Percentiles rank a stretch among this genome's conserved stretches.
phyloP scores from a whole-genome alignment of 1,284 basidiomycete species.

The Ceratobasidium sp. region DNA sequence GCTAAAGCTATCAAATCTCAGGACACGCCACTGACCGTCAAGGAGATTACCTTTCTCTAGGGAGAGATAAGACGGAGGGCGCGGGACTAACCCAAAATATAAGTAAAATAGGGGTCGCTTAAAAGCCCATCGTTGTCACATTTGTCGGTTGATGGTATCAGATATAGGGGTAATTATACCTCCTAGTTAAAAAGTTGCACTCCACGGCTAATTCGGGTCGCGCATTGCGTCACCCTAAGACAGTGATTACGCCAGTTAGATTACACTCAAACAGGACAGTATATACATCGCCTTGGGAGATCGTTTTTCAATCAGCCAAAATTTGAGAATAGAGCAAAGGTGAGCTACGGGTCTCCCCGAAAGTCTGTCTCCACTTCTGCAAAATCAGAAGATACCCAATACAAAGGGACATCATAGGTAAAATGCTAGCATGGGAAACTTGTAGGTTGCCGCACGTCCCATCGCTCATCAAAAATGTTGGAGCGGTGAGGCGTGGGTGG shows the following conservation, averaged over 20 bases:
- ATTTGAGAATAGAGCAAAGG: conserved; percentile 73
- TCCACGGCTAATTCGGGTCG: conserved; percentile 79
- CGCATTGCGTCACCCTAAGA: conserved; percentile 77
- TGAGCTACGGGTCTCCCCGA: conserved; percentile 74
- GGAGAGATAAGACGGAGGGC: conserved; percentile 79
- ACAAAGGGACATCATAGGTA: no score
- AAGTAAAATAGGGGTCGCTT: conserved; percentile 86
- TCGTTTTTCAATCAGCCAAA: conserved; percentile 77
- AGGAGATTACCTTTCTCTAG: conserved; percentile 64
- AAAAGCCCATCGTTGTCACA: conserved; percentile 5
- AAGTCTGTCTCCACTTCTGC: conserved; percentile 86
- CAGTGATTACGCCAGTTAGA: conserved; percentile 71
- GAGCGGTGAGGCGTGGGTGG: no score
- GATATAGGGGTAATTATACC: conserved; percentile 57
- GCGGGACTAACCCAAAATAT: conserved; percentile 72
- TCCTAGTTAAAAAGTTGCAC: conserved; percentile 85
- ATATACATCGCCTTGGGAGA: conserved; percentile 87
- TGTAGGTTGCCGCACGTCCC: no score
- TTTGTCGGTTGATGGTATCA: no score
- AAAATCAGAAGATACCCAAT: neutral
- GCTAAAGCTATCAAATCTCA: conserved; percentile 88
- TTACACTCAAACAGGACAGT: conserved; percentile 66
- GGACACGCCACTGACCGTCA: conserved; percentile 67
- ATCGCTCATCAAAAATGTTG: no score
- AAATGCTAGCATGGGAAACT: no score